Percentiles rank a stretch among this genome's conserved stretches.
phyloP scores from a whole-genome alignment of 2,329 filamentous ascomycete species.

The Fusarium bulbicola region DNA sequence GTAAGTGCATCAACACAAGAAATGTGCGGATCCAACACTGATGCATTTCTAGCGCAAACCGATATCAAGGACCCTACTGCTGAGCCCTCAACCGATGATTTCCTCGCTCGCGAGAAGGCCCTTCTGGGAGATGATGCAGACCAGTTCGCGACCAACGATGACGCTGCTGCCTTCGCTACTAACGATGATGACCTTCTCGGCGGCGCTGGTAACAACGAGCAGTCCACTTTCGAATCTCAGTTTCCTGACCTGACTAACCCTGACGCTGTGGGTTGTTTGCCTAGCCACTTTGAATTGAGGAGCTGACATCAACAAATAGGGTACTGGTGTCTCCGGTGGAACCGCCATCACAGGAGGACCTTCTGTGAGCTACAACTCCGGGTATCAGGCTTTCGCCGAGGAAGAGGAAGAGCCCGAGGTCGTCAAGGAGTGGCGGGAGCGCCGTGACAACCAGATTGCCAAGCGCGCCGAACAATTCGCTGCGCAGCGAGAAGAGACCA shows the following conservation, averaged over 20 bases:
- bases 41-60: constrained; percentile 68
- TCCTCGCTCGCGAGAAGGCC: constrained; percentile 91
- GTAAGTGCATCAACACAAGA: constrained; percentile 51
- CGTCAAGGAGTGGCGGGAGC: constrained; percentile 90
- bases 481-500: constrained; percentile 82
- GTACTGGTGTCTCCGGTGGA: constrained; percentile 43
- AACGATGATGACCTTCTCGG: constrained; percentile 77
- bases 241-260: constrained; percentile 79
- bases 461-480: constrained; percentile 87
- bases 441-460: constrained; percentile 81
- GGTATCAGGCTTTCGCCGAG: constrained; percentile 64
- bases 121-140: constrained; percentile 91
- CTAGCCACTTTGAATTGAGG: background rate
- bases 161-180: constrained; percentile 71
- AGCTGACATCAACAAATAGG: constrained; percentile 39
- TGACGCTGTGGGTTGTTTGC: constrained; percentile 45
- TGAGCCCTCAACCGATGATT: constrained; percentile 77
- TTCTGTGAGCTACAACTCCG: constrained; percentile 69
- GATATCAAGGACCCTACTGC: constrained; percentile 67
- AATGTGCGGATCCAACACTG: constrained; percentile 25
- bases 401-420: constrained; percentile 89
- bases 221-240: constrained; percentile 79
- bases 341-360: constrained; percentile 77
- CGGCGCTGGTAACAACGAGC: constrained; percentile 67
- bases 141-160: constrained; percentile 83